phyloP scores from a whole-genome alignment of 495 filamentous ascomycete species.

The Aspergillus egyptiacus region DNA sequence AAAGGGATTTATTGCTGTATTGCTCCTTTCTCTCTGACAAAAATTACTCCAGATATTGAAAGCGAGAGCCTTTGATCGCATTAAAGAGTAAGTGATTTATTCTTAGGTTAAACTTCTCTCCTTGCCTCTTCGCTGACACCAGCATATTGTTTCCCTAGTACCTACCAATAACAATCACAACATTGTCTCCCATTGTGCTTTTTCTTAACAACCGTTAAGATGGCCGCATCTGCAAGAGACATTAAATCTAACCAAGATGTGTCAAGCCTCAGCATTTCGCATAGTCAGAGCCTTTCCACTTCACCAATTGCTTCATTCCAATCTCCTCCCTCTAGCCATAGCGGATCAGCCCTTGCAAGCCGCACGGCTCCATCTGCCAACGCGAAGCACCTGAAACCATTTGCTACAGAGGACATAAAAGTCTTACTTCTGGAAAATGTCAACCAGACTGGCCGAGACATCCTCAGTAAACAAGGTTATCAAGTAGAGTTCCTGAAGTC shows the following conservation, averaged over 20 bases:
- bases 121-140: no score
- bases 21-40: no score
- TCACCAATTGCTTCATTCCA: conserved; percentile 63
- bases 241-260: conserved; percentile 32
- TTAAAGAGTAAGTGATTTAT: no score
- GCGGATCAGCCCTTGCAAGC: conserved; percentile 25
- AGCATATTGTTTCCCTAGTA: background rate
- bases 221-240: conserved; percentile 20
- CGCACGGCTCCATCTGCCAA: conserved; percentile 32
- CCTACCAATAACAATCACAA: background rate
- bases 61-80: no score
- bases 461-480: conserved; percentile 81
- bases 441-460: conserved; percentile 80
- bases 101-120: no score
- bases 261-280: conserved; percentile 38
- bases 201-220: background rate
- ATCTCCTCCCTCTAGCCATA: conserved; percentile 51
- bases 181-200: background rate
- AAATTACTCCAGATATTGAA: no score
- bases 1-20: no score
- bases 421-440: conserved; percentile 95
- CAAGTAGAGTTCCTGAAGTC: conserved; percentile 90
- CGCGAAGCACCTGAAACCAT: conserved; percentile 87
- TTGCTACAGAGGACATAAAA: conserved; percentile 91
- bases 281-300: conserved; percentile 51